Base-by-base conservation (phyloP, 176 grass and related monocot species). In the Alopecurus myosuroides region DNA sequence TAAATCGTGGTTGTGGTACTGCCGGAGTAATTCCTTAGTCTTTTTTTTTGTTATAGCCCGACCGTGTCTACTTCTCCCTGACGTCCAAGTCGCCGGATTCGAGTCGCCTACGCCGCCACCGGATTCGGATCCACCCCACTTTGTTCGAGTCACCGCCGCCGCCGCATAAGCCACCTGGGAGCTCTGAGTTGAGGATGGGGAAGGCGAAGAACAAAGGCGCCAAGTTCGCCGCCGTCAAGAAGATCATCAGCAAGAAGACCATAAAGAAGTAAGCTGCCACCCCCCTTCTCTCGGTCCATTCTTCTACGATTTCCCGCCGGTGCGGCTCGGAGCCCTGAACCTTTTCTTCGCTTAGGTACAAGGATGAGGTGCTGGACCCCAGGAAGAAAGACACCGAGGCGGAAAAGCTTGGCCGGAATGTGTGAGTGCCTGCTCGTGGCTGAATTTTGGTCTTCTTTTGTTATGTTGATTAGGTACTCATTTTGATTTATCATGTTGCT, bases 321-420 rank as follows among this genome's bases (percentile, higher is more conserved):
- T 31, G 29, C 29, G 2, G 71, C 0, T 34, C 0, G 3, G 22
- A 28, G 9, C 28, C 9, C 65, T 86, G 36, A 83, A 33, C 20
- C 45, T 79, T 12, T 57, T 3, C n/a, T 3, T 14, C 12, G 33
- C n/a, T 10, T 36, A 90, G 88, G 80, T 74, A 90, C 84, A 98
- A 95, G 80, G 87, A 95, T 25, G 96, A 98, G 0, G 89, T 94
- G 53, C 85, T 98, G 60, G 92, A 98, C 88, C 93, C 91, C 22
- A 92, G 90, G 41, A 95, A 85, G 89, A 95, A 95, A 81, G 87
- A 94, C 48, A 25, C 78, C 12, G 82, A 86, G 11, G 94, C 94
- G 62, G 89, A 92, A 20, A 98, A 95, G 73, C 91, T 98, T 37
- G 84, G 88, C 23, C 88, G 86, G 76, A 95, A 98, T 63, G 93